Base-by-base conservation (phyloP, 192 early-diverging fungal genomes). In the Podila epigama region DNA sequence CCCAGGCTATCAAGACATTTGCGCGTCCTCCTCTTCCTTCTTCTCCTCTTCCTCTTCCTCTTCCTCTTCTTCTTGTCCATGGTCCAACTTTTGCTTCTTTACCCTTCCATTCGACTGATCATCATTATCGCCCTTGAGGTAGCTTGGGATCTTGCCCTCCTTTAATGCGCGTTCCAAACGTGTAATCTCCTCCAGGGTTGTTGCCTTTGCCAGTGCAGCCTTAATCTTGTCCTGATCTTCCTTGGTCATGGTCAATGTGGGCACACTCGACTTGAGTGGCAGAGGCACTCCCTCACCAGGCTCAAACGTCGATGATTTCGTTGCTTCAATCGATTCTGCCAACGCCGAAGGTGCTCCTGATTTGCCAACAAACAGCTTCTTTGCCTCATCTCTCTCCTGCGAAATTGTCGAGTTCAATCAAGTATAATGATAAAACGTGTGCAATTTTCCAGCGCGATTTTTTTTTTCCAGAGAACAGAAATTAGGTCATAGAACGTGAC, bases 371-470 rank as follows among this genome's bases (percentile, higher is more conserved):
- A 99, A 98, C 40, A 97, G 72, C 41, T 79, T 59, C n/a, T 82
- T 84, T 12, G 96, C 96, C 71, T 94, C 91, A 1, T 81, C 66
- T 39, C 95, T 87, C 83, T 99, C 96, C 92, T 94, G 68, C 18
- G 22, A 13, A 34, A 50, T 51, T 51, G 15, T 56, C 12, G 55
- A 13, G 13, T 59, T 22, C 13, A 11, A 42, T 52, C 41, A 16
- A 20, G 28, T 13, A 37, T 39, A 15, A 6, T 25, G 33, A 2
- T 63, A 7, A n/a, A n/a, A n/a, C n/a, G n/a, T n/a, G n/a, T n/a
- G n/a, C n/a, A n/a, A n/a, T n/a, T 37, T 2, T 13, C 22, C 11
- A 16, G 18, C 1, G 56, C 27, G 20, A 54, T 11, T 54, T n/a
- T 12, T 12, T 12, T 20, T 22, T n/a, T 22, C 40, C 60, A 27